phyloP scores from a whole-genome alignment of 83 land plant species.

The Picea engelmannii region DNA sequence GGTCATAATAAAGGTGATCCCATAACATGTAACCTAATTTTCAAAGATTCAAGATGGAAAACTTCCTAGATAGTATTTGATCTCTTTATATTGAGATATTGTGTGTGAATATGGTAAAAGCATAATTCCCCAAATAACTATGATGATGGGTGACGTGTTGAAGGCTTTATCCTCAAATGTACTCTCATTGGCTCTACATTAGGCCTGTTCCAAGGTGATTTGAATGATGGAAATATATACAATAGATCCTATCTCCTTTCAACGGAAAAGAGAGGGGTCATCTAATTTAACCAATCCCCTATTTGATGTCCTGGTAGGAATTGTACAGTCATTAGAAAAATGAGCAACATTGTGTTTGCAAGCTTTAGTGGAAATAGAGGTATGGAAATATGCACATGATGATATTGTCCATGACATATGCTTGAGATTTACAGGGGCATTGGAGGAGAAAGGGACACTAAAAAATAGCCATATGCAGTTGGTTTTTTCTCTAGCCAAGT shows the following conservation, averaged over 20 bases:
- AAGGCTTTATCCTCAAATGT: slow-evolving; percentile 53
- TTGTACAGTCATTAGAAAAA: slow-evolving; percentile 57
- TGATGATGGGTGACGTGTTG: no score
- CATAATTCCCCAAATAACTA: no score
- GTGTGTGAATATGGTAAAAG: no score
- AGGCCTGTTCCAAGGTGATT: slow-evolving; percentile 84
- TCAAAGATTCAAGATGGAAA: no score
- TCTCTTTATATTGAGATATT: no score
- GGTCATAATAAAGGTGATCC: no score
- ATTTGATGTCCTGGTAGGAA: slow-evolving; percentile 48
- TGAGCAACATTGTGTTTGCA: slow-evolving; percentile 87
- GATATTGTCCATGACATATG: slow-evolving; percentile 75
- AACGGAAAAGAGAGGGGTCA: slow-evolving; percentile 59
- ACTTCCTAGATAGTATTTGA: no score
- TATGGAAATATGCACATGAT: slow-evolving; percentile 75
- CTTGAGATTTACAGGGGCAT: slow-evolving; percentile 59
- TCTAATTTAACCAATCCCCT: slow-evolving; percentile 77
- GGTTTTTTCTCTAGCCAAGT: slow-evolving; percentile 65
- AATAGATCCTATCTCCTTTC: slow-evolving; percentile 65
- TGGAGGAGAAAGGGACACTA: slow-evolving; percentile 66
- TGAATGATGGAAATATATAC: slow-evolving; percentile 78
- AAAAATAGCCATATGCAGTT: slow-evolving; percentile 79
- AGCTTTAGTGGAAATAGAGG: slow-evolving; percentile 78
- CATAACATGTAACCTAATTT: no score
- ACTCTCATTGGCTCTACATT: slow-evolving; percentile 75